Base-by-base conservation (phyloP, 2,329 filamentous ascomycete genomes). In the Neopestalotiopsis sp. region DNA sequence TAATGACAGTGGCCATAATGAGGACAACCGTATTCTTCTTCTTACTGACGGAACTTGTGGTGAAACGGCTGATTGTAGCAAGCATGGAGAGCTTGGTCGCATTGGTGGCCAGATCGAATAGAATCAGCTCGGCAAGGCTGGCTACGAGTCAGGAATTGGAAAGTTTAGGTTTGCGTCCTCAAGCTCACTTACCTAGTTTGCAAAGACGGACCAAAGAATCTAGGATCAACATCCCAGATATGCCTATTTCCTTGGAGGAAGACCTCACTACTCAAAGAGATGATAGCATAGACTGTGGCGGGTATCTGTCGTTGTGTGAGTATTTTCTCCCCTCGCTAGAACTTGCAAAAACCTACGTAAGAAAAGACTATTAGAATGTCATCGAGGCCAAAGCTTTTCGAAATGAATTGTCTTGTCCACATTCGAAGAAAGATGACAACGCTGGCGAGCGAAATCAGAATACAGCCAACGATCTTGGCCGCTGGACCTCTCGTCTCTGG, bases 11-110 rank as follows among this genome's bases (percentile, higher is more conserved):
- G 2, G 74, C 76, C n/a, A 81, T 72, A 10, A 73, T 68, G 17
- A 76, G 65, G 17, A 80, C 77, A 20, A 79, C 71, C 34, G 71
- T 73, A 28, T 76, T 76, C 70, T 80, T 77, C 53, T 74, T 75
- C 30, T 72, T 74, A 66, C 72, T 72, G 5, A 73, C 73, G 2
- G 76, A 77, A 5, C 77, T 77, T 17, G 76, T 74, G 2, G 80
- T 77, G 14, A 83, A 73, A 28, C 81, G 74, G 61, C 82, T 78
- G 34, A 82, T 75, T 56, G 82, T 76, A 12, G 77, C 76, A 9
- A 83, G 77, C 75, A 83, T 82, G 1, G 81, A 83, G 10, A 83
- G 70, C 68, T 83, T 84, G 3, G 79, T 82, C 45, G 83, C 71
- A 53, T 72, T 79, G 1, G 81, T 81, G 1, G 81, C 74, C 13